These are phyloP conservation scores for Alternaria novae-zelandiae DNA, from an alignment of 2,329 filamentous ascomycete species.

Conservation along the genomic window DNA sequence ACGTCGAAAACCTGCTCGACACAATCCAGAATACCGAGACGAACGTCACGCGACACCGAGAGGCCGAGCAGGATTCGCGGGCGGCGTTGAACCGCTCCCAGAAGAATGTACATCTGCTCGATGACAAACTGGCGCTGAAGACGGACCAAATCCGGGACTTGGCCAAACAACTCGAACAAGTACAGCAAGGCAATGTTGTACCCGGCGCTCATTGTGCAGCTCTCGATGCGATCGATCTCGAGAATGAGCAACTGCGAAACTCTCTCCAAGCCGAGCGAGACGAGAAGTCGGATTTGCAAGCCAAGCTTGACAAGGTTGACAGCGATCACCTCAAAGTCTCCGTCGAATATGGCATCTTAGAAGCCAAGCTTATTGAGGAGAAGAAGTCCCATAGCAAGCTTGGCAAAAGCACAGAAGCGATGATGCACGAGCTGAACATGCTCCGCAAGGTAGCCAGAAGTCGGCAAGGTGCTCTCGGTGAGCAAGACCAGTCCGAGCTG, in stretches of 20 bases:
- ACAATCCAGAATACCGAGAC: background rate
- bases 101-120: background rate
- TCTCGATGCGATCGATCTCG: background rate
- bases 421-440: background rate
- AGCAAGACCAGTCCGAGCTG: background rate
- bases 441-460: background rate
- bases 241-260: background rate
- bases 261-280: background rate
- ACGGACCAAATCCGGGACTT: background rate
- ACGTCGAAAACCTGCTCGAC: background rate
- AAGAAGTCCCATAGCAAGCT: background rate
- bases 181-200: background rate
- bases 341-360: background rate
- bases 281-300: background rate
- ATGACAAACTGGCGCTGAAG: background rate
- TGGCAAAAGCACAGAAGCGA: background rate
- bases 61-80: background rate
- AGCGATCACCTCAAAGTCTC: background rate
- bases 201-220: background rate
- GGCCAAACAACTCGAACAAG: background rate
- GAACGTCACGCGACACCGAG: background rate
- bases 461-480: background rate
- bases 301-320: background rate
- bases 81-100: background rate
- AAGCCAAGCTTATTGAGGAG: background rate